phyloP scores from a whole-genome alignment of 257 asterid genomes.

The Anisodus acutangulus region DNA sequence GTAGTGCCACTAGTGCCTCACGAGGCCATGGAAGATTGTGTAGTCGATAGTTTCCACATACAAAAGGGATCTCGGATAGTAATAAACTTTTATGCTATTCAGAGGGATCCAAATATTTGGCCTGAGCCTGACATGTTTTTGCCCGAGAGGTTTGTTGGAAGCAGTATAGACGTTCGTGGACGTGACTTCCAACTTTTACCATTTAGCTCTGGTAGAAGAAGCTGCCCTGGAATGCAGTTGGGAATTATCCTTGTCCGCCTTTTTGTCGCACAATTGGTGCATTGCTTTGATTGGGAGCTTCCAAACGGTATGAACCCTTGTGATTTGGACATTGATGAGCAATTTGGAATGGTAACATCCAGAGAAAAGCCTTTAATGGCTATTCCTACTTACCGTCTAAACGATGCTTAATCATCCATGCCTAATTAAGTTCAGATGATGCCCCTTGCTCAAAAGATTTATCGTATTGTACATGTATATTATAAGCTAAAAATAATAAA shows the following conservation, averaged over 20 bases:
- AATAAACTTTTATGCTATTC: not conserved
- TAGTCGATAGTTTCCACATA: not conserved
- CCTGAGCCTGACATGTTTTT: not conserved
- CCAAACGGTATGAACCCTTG: not conserved
- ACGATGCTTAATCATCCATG: not conserved
- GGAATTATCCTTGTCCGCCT: not conserved
- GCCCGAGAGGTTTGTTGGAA: not conserved
- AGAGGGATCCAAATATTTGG: conserved; percentile 10
- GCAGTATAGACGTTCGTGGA: not conserved
- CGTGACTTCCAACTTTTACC: not conserved
- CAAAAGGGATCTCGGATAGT: not conserved
- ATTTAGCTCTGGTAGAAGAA: not conserved
- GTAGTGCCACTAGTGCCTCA: not conserved
- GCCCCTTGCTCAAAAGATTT: too few relatives aligned
- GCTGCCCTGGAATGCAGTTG: not conserved
- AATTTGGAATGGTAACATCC: not conserved
- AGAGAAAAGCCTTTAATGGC: not conserved
- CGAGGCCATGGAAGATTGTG: not conserved
- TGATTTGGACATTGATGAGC: not conserved
- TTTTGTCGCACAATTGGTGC: not conserved
- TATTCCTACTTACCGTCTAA: not conserved
- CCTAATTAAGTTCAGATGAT: too few relatives aligned
- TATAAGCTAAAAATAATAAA: too few relatives aligned
- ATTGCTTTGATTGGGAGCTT: conserved; percentile 1
- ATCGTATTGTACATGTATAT: too few relatives aligned